Evolutionary conservation across 2,329 filamentous ascomycete genomes (phyloP), one percentile per base, ranked within the genome.

Genomic region (Chaetothyriales sp.): DNA sequence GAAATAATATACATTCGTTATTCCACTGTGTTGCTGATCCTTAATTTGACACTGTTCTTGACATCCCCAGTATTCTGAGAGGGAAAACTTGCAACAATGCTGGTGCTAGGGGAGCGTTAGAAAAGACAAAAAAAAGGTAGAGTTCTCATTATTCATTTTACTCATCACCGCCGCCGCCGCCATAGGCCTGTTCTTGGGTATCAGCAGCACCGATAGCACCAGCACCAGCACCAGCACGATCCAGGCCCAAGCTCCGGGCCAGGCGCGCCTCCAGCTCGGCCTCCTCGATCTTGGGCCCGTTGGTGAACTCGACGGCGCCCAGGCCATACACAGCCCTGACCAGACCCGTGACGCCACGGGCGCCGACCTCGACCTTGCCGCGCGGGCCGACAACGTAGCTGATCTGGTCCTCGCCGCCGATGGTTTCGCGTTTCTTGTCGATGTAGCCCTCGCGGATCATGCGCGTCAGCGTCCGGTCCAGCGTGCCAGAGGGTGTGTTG

Each of bases 401-500:
- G 6, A 87, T 74, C 2, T 78, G 74, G 55, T 90, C 81, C 39
- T 94, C 86, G 22, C 84, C 86, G 1, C 79, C 80, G 59, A 68
- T 67, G 56, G 64, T 77, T 59, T 95, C 88, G 18, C 81, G 76
- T 47, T 81, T 75, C 56, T 79, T 84, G 36, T 88, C 73, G 2
- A 98, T 70, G 62, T 98, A 98, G 0, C 84, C 85, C 49, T 96
- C 88, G 56, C 77, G 82, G 56, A 82, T 76, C 71, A 96, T 81
- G 48, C 78, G 77, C 58, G 81, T 78, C 10, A 96, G 69, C 2
- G 90, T 70, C 49, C 79, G 74, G 5, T 93, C 84, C 1, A 86
- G 93, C 61, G 79, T 84, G 44, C 86, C 83, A 51, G 82, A 69
- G 0, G 84, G 84, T 1, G 88, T 82, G 55, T 84, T 83, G 36